Evolutionary conservation across 208 protist genomes (phyloP), one percentile per base, ranked within the genome.

Genomic region (Acanthamoeba sp.): DNA sequence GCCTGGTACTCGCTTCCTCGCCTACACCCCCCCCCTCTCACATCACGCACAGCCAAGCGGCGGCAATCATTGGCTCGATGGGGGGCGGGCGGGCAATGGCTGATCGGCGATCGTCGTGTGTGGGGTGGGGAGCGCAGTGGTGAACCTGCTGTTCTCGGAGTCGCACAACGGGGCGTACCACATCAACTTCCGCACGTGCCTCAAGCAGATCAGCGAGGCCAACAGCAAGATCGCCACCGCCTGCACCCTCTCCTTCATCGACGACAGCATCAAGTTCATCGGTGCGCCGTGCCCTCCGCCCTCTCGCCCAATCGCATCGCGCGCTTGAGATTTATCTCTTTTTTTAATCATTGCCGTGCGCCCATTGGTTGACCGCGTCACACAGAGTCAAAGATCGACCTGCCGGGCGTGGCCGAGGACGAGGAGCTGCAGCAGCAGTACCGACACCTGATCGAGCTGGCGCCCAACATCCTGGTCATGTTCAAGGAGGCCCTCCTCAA

Each of bases 231-330:
- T 73, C 34, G 64, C 64, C 34, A 73, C 64, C 32, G 27, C 64
- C 34, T 73, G 64, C 64, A 73, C 64, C 32, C 64, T 73, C 64
- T 73, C 64, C 64, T 73, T 73, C 64, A 73, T 73, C 18, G 64
- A 73, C 34, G 64, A 73, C 64, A 73, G 64, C 64, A 73, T 73
- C 64, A 73, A 73, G 16, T 73, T 73, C 64, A 73, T 73, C 64
- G 64, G 64, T 36, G 38, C 64, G 29, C 27, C 59, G 4, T 10
- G 10, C 42, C 3, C 42, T 48, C 42, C 3, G 7, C n/a, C n/a
- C 14, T 16, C 4, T 14, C 20, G 7, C n/a, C 27, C 27, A 66
- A 66, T n/a, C n/a, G n/a, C n/a, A n/a, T n/a, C n/a, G n/a, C n/a
- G n/a, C n/a, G n/a, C n/a, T n/a, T n/a, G n/a, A n/a, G n/a, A n/a